These are phyloP conservation scores for Collybia nuda DNA, from an alignment of 768 basidiomycete genomes.

Conservation along the genomic window DNA sequence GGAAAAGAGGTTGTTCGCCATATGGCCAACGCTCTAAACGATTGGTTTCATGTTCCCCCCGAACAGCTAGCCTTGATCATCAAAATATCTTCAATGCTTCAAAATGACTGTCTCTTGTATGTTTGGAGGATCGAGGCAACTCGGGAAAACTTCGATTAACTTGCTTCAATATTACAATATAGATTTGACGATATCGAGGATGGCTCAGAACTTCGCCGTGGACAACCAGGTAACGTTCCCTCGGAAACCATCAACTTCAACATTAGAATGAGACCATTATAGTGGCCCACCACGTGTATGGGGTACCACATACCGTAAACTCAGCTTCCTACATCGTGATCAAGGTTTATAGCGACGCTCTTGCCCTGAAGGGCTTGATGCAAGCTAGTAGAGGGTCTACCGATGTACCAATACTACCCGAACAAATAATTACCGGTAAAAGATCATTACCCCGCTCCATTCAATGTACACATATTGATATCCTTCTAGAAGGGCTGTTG, in stretches of 20 bases:
- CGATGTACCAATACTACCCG: background rate
- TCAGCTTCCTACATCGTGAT: conserved; percentile 94
- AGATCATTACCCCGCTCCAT: background rate
- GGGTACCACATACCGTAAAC: conserved; percentile 93
- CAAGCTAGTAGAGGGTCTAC: background rate
- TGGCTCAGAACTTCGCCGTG: conserved; percentile 79
- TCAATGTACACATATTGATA: background rate
- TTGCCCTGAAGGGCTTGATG: background rate
- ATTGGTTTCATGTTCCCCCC: too few relatives aligned
- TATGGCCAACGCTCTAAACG: too few relatives aligned
- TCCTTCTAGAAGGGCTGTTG: conserved; percentile 52
- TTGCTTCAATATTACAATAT: conserved; percentile 2
- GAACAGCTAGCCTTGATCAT: conserved; percentile 59
- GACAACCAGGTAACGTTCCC: conserved; percentile 61
- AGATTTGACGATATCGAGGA: conserved; percentile 96
- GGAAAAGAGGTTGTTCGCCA: too few relatives aligned
- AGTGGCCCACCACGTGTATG: conserved; percentile 95
- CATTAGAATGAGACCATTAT: conserved; percentile 10
- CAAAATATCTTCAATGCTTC: conserved; percentile 86
- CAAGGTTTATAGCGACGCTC: conserved; percentile 76
- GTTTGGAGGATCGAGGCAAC: background rate
- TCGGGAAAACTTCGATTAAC: background rate
- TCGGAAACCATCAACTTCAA: background rate
- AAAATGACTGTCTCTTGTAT: conserved; percentile 68
- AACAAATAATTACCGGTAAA: conserved; percentile 1